Percentiles rank a stretch among this genome's conserved stretches.
phyloP scores from a whole-genome alignment of 768 basidiomycete species.

The Coprinellus aureogranulatus region DNA sequence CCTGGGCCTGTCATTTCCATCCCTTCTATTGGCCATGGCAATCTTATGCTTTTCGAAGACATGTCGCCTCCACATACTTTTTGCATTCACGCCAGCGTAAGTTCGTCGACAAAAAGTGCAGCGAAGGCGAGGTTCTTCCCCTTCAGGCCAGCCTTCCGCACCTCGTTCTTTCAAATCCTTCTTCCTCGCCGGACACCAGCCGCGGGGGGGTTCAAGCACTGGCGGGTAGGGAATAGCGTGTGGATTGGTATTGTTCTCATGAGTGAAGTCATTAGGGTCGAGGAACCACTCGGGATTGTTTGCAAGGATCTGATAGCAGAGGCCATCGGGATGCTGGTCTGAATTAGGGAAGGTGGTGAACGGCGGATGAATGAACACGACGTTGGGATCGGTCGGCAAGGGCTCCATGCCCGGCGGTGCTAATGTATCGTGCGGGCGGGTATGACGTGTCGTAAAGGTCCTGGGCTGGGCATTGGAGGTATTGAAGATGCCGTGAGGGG shows the following conservation, averaged over 20 bases:
- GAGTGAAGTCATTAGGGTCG: constrained; percentile 62
- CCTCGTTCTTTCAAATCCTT: constrained; percentile 72
- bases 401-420: constrained; percentile 64
- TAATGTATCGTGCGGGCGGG: constrained; percentile 39
- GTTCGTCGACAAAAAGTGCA: constrained; percentile 84
- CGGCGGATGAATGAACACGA: constrained; percentile 73
- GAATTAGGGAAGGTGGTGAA: constrained; percentile 67
- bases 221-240: constrained; percentile 70
- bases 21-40: constrained; percentile 83
- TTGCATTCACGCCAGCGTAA: constrained; percentile 84
- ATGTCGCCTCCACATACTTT: constrained; percentile 89
- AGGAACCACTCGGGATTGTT: constrained; percentile 80
- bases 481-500: constrained; percentile 31
- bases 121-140: constrained; percentile 73
- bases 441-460: constrained; percentile 25
- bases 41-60: constrained; percentile 90
- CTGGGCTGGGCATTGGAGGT: constrained; percentile 22
- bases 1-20: constrained; percentile 61
- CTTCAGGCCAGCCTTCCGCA: constrained; percentile 72
- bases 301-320: constrained; percentile 71
- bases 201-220: constrained; percentile 76
- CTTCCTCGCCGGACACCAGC: constrained; percentile 86
- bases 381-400: constrained; percentile 58
- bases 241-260: constrained; percentile 42
- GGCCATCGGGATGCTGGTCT: constrained; percentile 58